Percentiles rank a stretch among this genome's conserved stretches.
These are phyloP conservation scores for Chamaenerion angustifolium DNA, from an alignment of 345 rosid species.

Conservation along the genomic window DNA sequence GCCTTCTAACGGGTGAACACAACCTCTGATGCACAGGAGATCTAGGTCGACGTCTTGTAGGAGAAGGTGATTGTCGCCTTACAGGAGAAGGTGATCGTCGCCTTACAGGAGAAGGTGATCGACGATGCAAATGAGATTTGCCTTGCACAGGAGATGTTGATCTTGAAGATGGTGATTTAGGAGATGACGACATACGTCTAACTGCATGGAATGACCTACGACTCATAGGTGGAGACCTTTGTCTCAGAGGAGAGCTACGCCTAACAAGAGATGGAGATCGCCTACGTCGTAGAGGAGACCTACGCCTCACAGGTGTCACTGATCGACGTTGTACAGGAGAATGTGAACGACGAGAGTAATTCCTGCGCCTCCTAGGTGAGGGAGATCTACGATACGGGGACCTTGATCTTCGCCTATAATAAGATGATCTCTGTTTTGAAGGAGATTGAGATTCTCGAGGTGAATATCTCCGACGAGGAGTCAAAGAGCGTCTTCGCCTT, in stretches of 20 bases:
- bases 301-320: slow-evolving; percentile 5
- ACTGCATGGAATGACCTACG: slow-evolving; percentile 1
- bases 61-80: slow-evolving; percentile 28
- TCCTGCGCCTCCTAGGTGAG: slow-evolving; percentile 12
- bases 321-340: slow-evolving; percentile 1
- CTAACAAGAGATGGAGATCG: slow-evolving; percentile 15
- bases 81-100: slow-evolving; percentile 29
- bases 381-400: slow-evolving; percentile 34
- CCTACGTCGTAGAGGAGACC: slow-evolving; percentile 5
- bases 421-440: slow-evolving; percentile 30
- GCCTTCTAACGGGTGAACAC: slow-evolving; percentile 8
- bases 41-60: slow-evolving; percentile 20
- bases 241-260: slow-evolving; percentile 3
- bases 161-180: too few species aligned
- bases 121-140: slow-evolving; percentile 11
- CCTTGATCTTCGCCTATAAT: slow-evolving; percentile 41
- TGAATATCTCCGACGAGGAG: slow-evolving; percentile 30
- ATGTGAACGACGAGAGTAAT: slow-evolving; percentile 8
- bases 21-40: slow-evolving; percentile 25
- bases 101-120: slow-evolving; percentile 15
- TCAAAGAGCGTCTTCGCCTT: slow-evolving; percentile 21
- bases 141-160: too few species aligned
- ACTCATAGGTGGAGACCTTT: slow-evolving; percentile 9
- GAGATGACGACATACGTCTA: slow-evolving; percentile 21
- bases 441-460: slow-evolving; percentile 43